Conservation (phyloP, 2,329 filamentous ascomycete species). For the Chrysoporthe deuterocubensis region DNA sequence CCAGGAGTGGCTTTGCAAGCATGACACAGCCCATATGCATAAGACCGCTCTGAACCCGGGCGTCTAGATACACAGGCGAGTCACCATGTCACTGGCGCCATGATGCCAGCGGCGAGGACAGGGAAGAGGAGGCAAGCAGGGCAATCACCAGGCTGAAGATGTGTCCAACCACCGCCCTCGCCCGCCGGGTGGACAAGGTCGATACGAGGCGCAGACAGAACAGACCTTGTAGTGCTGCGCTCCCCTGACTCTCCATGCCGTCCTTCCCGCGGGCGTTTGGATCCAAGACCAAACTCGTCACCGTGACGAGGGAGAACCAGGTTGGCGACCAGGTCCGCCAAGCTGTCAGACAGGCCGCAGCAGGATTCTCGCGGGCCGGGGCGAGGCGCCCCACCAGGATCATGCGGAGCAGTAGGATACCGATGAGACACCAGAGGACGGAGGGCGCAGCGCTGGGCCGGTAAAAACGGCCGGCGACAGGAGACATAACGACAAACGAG, state of each 20-base stretch:
- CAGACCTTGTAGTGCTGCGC: no score
- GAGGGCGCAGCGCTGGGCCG: background rate
- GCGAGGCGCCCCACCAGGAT: background rate
- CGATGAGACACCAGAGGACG: background rate
- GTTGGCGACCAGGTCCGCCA: background rate
- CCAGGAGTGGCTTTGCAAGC: background rate
- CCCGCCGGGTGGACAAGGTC: no score
- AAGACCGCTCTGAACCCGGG: background rate
- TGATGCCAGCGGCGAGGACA: no score
- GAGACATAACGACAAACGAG: constrained; percentile 1
- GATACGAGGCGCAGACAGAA: no score
- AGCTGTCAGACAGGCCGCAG: background rate
- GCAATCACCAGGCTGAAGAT: no score
- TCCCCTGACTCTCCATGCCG: background rate
- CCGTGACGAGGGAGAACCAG: background rate
- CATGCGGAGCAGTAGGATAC: background rate
- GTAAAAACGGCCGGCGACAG: background rate
- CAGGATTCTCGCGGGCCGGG: background rate
- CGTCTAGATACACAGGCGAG: background rate
- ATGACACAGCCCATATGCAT: background rate
- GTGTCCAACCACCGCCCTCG: no score
- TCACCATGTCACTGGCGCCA: background rate
- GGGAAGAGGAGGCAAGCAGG: no score
- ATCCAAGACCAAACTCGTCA: no score
- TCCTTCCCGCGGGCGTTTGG: background rate